Evolutionary conservation across 108 stramenopile genomes (phyloP), one percentile per base, ranked within the genome.

Genomic region (Skeletonema tropicum): DNA sequence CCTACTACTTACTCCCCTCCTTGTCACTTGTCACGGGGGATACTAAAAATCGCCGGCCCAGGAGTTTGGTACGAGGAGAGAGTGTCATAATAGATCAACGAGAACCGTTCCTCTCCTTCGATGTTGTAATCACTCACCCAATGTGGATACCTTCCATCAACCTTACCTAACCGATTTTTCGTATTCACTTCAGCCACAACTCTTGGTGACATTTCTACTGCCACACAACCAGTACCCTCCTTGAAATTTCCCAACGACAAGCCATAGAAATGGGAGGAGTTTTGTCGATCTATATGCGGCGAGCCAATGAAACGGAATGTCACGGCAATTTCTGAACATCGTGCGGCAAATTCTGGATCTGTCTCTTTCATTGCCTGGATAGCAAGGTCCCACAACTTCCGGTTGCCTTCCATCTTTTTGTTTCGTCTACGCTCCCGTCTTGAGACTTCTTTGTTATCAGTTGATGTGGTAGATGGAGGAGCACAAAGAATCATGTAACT

Each of bases 261-360:
- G 10, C 75, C 83, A 68, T 81, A 83, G 68, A 84, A 84, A 2
- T 79, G 69, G 15, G 69, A 67, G 11, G 64, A 39, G 23, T 86
- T 86, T 65, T 86, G 82, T 41, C 32, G 65, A 61, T 86, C 85
- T 29, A 86, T 86, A 64, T 86, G 85, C 6, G 85, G 82, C 13
- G 57, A 60, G 4, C 85, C 85, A 11, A 19, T 60, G 45, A 86
- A 86, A 29, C 79, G 70, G 57, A 57, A 76, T 7, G 85, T 86
- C 3, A 86, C 83, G 5, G 85, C 85, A 11, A 86, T 42, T 52
- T 79, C 82, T 3, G 79, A 83, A 46, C 74, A 83, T 23, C 61
- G 62, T 30, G 11, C 21, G 29, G 84, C 75, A 68, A 83, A 86
- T 4, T 32, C 70, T 4, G 75, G 58, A 55, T 86, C 85, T 30